These are phyloP conservation scores for Panicum virgatum DNA, from an alignment of 202 grass and related monocot species.

Conservation along the genomic window DNA sequence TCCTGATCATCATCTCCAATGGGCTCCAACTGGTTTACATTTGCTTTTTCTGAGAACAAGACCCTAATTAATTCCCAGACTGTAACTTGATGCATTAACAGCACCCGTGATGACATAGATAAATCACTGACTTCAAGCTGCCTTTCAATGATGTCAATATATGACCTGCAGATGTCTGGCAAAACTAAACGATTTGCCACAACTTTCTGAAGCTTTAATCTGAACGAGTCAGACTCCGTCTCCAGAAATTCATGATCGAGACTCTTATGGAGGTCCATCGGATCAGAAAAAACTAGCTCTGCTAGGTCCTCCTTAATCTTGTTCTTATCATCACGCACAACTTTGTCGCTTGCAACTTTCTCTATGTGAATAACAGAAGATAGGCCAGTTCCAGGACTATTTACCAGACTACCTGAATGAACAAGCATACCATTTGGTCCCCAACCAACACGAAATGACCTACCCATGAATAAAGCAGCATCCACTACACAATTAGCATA, in stretches of 20 bases:
- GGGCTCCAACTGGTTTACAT: constrained; percentile 44
- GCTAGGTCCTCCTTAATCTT: constrained; percentile 62
- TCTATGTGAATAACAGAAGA: constrained; percentile 88
- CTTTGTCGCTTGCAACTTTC: constrained; percentile 72
- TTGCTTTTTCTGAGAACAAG: constrained; percentile 70
- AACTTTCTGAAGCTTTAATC: constrained; percentile 83
- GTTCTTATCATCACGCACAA: constrained; percentile 65
- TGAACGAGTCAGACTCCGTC: constrained; percentile 51
- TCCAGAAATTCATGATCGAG: constrained; percentile 57
- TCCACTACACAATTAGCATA: constrained; percentile 78
- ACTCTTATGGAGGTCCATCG: constrained; percentile 73
- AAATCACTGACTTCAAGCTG: constrained; percentile 65
- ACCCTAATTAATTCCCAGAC: constrained; percentile 92
- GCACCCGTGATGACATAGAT: constrained; percentile 59
- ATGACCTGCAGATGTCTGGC: constrained; percentile 79
- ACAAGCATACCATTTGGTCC: constrained; percentile 88
- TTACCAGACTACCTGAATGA: constrained; percentile 78
- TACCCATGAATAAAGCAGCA: constrained; percentile 92
- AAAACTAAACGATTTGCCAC: constrained; percentile 63
- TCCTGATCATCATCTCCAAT: constrained; percentile 62
- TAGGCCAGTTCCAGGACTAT: constrained; percentile 48
- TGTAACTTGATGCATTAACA: constrained; percentile 83
- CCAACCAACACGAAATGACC: constrained; percentile 93
- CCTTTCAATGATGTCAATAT: constrained; percentile 83
- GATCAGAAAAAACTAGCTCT: constrained; percentile 67